Percentiles rank a stretch among this genome's conserved stretches.
Evolutionary conservation across 108 stramenopile genomes (phyloP).

Genomic region (Cyclotella baltica): DNA sequence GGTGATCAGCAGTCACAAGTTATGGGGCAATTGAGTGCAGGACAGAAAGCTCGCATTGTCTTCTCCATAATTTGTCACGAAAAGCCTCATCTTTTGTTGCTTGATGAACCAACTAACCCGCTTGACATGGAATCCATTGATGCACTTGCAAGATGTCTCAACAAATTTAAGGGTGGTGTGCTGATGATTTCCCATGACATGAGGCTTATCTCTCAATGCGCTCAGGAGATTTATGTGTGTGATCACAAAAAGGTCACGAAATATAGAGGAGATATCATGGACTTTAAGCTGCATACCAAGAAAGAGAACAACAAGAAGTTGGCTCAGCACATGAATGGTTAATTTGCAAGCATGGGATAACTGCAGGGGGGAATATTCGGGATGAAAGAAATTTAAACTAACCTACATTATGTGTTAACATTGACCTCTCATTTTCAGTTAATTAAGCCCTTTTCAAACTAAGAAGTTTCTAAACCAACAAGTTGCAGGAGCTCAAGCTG

Average conservation of each 20-base stretch:
- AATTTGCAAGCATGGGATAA: conserved; percentile 19
- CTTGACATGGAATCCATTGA: conserved; percentile 98
- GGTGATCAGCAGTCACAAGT: conserved; percentile 86
- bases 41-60: conserved; percentile 97
- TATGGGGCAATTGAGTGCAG: conserved; percentile 93
- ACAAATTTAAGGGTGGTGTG: conserved; percentile 98
- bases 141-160: conserved; percentile 94
- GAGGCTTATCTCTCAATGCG: conserved; percentile 97
- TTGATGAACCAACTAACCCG: conserved; percentile 98
- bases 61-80: conserved; percentile 97
- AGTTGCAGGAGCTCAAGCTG: too few species aligned
- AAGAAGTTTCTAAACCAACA: too few species aligned
- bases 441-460: too few species aligned
- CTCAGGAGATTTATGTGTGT: conserved; percentile 97
- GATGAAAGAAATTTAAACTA: not conserved
- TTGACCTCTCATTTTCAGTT: too few species aligned
- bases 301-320: conserved; percentile 90
- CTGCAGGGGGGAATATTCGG: not conserved
- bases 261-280: conserved; percentile 94
- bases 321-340: conserved; percentile 92
- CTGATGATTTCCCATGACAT: conserved; percentile 99
- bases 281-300: conserved; percentile 91
- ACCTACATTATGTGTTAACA: too few species aligned
- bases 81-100: conserved; percentile 95
- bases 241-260: conserved; percentile 89